Evolutionary conservation across 257 asterid genomes (phyloP).

Genomic region (Plantago ovata): DNA sequence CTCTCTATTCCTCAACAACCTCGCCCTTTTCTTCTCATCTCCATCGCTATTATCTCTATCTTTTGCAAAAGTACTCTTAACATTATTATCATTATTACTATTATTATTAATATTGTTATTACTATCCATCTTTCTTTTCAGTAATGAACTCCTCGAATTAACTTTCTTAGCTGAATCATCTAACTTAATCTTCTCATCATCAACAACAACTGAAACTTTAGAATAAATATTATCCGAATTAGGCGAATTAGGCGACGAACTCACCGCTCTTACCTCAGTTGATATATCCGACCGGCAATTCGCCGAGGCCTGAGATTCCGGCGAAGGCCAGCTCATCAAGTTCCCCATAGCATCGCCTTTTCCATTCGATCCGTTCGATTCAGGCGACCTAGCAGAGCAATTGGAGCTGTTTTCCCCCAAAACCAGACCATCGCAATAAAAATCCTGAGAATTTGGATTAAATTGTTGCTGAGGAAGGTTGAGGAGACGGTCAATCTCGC

Average conservation of each 20-base stretch:
- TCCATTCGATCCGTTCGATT: conserved; percentile 56
- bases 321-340: conserved; percentile 46
- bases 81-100: conserved; percentile 39
- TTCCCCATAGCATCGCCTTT: conserved; percentile 27
- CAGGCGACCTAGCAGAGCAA: conserved; percentile 51
- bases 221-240: conserved; percentile 26
- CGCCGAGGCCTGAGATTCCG: conserved; percentile 57
- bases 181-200: conserved; percentile 30
- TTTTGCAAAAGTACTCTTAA: conserved; percentile 8
- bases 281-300: conserved; percentile 52
- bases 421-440: no score
- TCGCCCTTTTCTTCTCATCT: conserved; percentile 64
- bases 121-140: conserved; percentile 62
- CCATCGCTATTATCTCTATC: conserved; percentile 32
- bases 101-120: conserved; percentile 26
- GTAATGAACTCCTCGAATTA: conserved; percentile 23
- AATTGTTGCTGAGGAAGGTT: conserved; percentile 18
- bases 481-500: conserved; percentile 16
- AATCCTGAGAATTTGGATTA: conserved; percentile 19
- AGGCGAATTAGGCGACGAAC: conserved; percentile 37
- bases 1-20: conserved; percentile 87
- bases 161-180: conserved; percentile 25
- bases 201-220: conserved; percentile 30
- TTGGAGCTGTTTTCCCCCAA: conserved; percentile 28
- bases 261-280: conserved; percentile 41